phyloP scores from a whole-genome alignment of 805 yeast species.

The Metschnikowia bowlesiae region DNA sequence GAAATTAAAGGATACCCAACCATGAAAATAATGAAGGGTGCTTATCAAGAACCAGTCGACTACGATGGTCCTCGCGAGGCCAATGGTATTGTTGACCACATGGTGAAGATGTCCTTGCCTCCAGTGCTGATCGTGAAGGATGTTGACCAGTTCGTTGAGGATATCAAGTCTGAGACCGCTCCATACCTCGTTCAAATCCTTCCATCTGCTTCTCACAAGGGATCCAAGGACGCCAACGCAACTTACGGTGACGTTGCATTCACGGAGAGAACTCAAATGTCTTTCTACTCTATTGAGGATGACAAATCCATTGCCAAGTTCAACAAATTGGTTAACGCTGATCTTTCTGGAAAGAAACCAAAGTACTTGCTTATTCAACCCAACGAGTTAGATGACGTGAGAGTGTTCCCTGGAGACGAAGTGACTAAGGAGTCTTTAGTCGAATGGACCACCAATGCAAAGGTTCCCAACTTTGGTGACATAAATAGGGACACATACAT shows the following conservation, averaged over 20 bases:
- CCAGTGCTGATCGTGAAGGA: conserved; percentile 45
- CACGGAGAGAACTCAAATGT: conserved; percentile 54
- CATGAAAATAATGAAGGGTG: conserved; percentile 65
- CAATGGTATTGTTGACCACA: conserved; percentile 68
- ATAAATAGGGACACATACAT: conserved; percentile 75
- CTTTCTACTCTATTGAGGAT: conserved; percentile 51
- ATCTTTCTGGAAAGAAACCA: conserved; percentile 27
- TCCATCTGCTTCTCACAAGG: conserved; percentile 26
- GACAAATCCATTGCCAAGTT: conserved; percentile 39
- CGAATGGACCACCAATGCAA: conserved; percentile 54
- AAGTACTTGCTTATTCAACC: conserved; percentile 48
- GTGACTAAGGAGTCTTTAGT: conserved; percentile 29
- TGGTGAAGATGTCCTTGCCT: conserved; percentile 81
- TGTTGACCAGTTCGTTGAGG: conserved; percentile 46
- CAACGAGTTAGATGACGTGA: conserved; percentile 37
- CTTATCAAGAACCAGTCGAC: conserved; percentile 43
- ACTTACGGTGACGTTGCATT: conserved; percentile 65
- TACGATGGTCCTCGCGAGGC: conserved; percentile 86
- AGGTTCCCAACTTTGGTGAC: conserved; percentile 84
- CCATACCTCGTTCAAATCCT: conserved; percentile 54
- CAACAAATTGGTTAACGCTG: conserved; percentile 27
- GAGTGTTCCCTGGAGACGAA: conserved; percentile 40
- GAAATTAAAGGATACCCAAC: conserved; percentile 83
- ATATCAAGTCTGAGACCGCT: conserved; percentile 45
- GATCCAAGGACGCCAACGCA: conserved; percentile 32